Evolutionary conservation across 257 asterid species (phyloP).

Genomic region (Plantago elongata): DNA sequence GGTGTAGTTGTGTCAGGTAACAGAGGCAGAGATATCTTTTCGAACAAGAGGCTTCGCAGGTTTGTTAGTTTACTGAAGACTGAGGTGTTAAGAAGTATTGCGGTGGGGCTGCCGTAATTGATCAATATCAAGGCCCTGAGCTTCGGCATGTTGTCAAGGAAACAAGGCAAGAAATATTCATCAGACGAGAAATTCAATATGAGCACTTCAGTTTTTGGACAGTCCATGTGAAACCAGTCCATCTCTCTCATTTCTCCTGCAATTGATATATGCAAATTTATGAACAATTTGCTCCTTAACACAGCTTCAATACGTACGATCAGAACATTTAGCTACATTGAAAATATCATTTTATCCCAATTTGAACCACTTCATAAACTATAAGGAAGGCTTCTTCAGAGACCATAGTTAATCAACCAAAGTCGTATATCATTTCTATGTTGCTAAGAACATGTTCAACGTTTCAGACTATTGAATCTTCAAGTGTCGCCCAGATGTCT

Average conservation of each 20-base stretch:
- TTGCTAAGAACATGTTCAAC: too few species aligned
- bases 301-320: background rate
- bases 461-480: too few species aligned
- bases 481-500: too few species aligned
- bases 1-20: constrained; percentile 60
- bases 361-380: too few species aligned
- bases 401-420: too few species aligned
- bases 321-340: too few species aligned
- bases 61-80: constrained; percentile 55
- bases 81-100: constrained; percentile 49
- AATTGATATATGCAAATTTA: background rate
- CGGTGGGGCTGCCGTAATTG: constrained; percentile 47
- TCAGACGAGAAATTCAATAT: constrained; percentile 66
- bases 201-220: constrained; percentile 84
- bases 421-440: too few species aligned
- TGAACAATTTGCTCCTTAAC: background rate
- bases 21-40: constrained; percentile 54
- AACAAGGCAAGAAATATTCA: constrained; percentile 69
- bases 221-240: constrained; percentile 76
- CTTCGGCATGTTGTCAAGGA: constrained; percentile 65
- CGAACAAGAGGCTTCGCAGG: constrained; percentile 85
- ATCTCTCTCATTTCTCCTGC: constrained; percentile 72
- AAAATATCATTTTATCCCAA: too few species aligned
- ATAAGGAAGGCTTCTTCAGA: too few species aligned
- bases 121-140: constrained; percentile 74